These are phyloP conservation scores for Golubevia pallescens DNA, from an alignment of 1,284 basidiomycete species.

Conservation along the genomic window DNA sequence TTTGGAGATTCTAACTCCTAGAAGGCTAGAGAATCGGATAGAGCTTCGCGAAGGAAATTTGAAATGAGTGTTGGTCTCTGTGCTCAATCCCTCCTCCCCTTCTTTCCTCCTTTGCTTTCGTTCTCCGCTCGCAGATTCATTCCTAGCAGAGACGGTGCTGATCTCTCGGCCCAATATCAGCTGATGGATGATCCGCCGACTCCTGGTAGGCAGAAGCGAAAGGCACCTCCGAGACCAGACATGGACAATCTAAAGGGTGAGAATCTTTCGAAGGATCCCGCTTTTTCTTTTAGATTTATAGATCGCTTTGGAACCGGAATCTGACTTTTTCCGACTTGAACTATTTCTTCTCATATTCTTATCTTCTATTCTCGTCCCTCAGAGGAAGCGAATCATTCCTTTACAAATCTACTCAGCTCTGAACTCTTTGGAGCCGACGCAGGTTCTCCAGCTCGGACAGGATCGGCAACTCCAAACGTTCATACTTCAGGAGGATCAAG, in stretches of 20 bases:
- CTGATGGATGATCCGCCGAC: slow-evolving; percentile 65
- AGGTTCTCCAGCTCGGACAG: slow-evolving; percentile 42
- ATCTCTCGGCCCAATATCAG: slow-evolving; percentile 68
- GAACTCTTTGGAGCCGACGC: slow-evolving; percentile 67
- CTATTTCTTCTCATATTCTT: neutral
- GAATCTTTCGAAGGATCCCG: slow-evolving; percentile 6
- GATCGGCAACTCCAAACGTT: slow-evolving; percentile 52
- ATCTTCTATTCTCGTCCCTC: neutral
- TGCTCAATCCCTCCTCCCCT: too few relatives aligned
- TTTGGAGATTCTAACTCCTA: too few relatives aligned
- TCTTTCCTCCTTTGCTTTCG: neutral
- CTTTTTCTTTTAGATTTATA: neutral
- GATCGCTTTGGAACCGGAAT: neutral
- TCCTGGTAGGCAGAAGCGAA: slow-evolving; percentile 57
- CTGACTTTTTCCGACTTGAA: slow-evolving; percentile 3
- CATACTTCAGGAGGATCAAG: slow-evolving; percentile 42
- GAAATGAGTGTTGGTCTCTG: too few relatives aligned
- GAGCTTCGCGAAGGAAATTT: too few relatives aligned
- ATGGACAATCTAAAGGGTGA: slow-evolving; percentile 66
- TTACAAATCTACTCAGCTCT: slow-evolving; percentile 67
- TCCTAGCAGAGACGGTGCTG: slow-evolving; percentile 67
- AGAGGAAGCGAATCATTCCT: slow-evolving; percentile 69
- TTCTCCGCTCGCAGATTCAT: slow-evolving; percentile 66
- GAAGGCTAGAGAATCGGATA: too few relatives aligned
- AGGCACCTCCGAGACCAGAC: slow-evolving; percentile 56